A percentile compares a stretch with the other conserved stretches of the same genome.
Evolutionary conservation across 345 rosid genomes (phyloP).

Genomic region (Citrus hindsii): DNA sequence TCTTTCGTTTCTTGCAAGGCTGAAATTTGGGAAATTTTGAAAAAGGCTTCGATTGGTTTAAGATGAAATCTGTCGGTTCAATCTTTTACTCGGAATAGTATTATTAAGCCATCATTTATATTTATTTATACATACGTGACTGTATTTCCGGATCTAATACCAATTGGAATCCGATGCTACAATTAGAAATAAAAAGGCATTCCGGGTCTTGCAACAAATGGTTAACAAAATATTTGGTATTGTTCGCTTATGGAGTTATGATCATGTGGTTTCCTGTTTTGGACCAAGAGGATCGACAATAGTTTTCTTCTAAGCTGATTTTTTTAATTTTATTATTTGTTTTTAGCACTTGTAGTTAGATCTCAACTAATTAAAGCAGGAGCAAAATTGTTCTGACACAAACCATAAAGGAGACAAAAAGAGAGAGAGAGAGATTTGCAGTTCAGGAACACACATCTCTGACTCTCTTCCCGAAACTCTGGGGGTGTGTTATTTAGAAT

Average conservation of each 20-base stretch:
- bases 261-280: constrained; percentile 31
- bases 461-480: constrained; percentile 15
- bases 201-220: constrained; percentile 29
- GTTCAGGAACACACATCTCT: constrained; percentile 15
- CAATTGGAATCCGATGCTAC: constrained; percentile 33
- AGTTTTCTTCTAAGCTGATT: constrained; percentile 1
- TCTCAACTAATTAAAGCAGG: constrained; percentile 1
- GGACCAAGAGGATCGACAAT: constrained; percentile 10
- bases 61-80: constrained; percentile 5
- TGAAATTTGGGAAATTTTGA: constrained; percentile 11
- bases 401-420: background rate
- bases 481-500: constrained; percentile 20
- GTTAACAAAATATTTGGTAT: constrained; percentile 22
- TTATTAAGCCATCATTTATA: too few relatives aligned
- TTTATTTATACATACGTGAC: background rate
- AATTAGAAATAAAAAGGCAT: constrained; percentile 20
- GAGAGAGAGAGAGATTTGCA: constrained; percentile 21
- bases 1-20: constrained; percentile 41
- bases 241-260: constrained; percentile 24
- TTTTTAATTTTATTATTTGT: constrained; percentile 3
- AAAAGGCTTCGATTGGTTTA: constrained; percentile 12
- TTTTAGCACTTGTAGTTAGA: constrained; percentile 23
- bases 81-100: background rate
- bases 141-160: constrained; percentile 29
- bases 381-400: constrained; percentile 21